A percentile compares a stretch with the other conserved stretches of the same genome.
These are phyloP conservation scores for Colletotrichum navitas DNA, from an alignment of 2,329 filamentous ascomycete species.

Conservation along the genomic window DNA sequence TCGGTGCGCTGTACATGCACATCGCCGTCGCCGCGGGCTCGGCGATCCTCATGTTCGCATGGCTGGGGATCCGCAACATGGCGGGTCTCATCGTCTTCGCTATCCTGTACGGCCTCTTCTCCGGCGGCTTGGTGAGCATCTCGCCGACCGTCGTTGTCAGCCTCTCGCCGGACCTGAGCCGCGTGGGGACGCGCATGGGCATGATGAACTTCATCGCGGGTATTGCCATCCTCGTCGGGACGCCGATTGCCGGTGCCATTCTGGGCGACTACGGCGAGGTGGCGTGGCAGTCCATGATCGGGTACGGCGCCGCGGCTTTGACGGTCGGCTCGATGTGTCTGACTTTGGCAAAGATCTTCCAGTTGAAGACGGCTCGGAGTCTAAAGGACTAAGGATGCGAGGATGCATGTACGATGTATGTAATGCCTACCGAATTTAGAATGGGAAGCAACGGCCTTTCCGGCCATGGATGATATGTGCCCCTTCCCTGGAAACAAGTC, in stretches of 20 bases:
- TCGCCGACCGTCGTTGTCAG: constrained; percentile 56
- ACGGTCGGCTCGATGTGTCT: constrained; percentile 29
- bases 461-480: background rate
- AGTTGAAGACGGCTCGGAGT: constrained; percentile 26
- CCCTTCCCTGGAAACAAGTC: background rate
- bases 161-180: constrained; percentile 53
- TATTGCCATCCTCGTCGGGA: constrained; percentile 64
- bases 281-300: constrained; percentile 39
- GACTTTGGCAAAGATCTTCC: constrained; percentile 36
- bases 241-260: constrained; percentile 57
- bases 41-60: constrained; percentile 55
- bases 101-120: constrained; percentile 60
- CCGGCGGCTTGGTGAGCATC: constrained; percentile 59
- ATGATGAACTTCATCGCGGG: constrained; percentile 49
- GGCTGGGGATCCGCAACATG: constrained; percentile 54
- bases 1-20: constrained; percentile 56
- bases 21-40: constrained; percentile 50
- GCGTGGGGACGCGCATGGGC: constrained; percentile 53
- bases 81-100: constrained; percentile 56
- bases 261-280: constrained; percentile 31
- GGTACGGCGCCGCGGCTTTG: constrained; percentile 37
- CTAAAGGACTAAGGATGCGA: background rate
- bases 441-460: background rate
- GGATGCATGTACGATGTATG: too few relatives aligned
- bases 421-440: background rate